These are phyloP conservation scores for Corchorus capsularis DNA, from an alignment of 345 rosid genomes.

Conservation along the genomic window DNA sequence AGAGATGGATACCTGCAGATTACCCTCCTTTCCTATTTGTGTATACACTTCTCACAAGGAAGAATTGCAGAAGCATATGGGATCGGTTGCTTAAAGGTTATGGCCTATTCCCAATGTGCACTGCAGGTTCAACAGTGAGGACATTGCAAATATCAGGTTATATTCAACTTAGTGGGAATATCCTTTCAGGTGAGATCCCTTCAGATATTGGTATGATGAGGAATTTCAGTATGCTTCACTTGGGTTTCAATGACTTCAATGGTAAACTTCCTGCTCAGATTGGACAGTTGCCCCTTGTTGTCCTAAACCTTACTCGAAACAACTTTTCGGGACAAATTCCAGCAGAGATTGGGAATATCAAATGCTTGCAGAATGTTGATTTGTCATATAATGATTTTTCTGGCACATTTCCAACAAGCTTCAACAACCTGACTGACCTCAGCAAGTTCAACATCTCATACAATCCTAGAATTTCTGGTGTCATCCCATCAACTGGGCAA, in stretches of 20 bases:
- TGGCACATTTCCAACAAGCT: slow-evolving; percentile 66
- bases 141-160: slow-evolving; percentile 65
- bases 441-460: slow-evolving; percentile 86
- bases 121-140: slow-evolving; percentile 37
- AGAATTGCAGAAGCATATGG: slow-evolving; percentile 79
- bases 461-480: slow-evolving; percentile 72
- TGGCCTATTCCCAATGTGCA: slow-evolving; percentile 66
- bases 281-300: slow-evolving; percentile 64
- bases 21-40: slow-evolving; percentile 86
- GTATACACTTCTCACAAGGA: slow-evolving; percentile 62
- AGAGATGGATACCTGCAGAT: slow-evolving; percentile 94
- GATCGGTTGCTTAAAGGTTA: slow-evolving; percentile 64
- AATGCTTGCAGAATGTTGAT: slow-evolving; percentile 79
- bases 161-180: slow-evolving; percentile 77
- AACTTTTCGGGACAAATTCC: slow-evolving; percentile 71
- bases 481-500: slow-evolving; percentile 73
- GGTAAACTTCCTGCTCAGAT: slow-evolving; percentile 67
- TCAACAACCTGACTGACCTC: slow-evolving; percentile 56
- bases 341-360: slow-evolving; percentile 53
- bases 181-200: slow-evolving; percentile 68
- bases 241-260: slow-evolving; percentile 58
- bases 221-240: slow-evolving; percentile 65
- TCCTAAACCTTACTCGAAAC: slow-evolving; percentile 68
- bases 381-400: slow-evolving; percentile 84
- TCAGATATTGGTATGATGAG: slow-evolving; percentile 57